phyloP scores from a whole-genome alignment of 805 yeast species.

The Yarrowia bubula region DNA sequence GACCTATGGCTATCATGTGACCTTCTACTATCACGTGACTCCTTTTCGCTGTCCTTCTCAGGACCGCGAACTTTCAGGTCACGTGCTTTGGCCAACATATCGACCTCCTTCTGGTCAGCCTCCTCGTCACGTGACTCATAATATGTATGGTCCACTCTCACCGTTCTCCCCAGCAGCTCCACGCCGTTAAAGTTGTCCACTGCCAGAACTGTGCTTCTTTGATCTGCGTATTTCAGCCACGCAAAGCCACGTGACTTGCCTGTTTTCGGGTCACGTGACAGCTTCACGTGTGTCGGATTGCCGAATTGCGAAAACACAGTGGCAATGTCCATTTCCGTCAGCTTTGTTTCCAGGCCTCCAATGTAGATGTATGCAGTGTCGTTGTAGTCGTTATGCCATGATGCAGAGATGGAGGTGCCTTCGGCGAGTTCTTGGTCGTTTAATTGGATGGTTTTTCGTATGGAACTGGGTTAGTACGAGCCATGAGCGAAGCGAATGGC shows the following conservation, averaged over 20 bases:
- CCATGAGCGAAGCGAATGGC: too few species aligned
- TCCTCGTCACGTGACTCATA: conserved; percentile 41
- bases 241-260: conserved; percentile 75
- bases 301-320: conserved; percentile 88
- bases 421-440: conserved; percentile 66
- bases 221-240: conserved; percentile 78
- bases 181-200: conserved; percentile 84
- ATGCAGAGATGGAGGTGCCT: conserved; percentile 58
- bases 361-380: conserved; percentile 72
- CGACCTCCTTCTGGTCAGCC: not conserved
- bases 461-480: conserved; percentile 6
- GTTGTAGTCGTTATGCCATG: conserved; percentile 86
- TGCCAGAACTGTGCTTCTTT: conserved; percentile 75
- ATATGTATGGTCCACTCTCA: conserved; percentile 71
- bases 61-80: not conserved
- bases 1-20: not conserved
- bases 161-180: conserved; percentile 48
- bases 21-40: not conserved
- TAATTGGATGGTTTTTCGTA: conserved; percentile 35
- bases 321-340: conserved; percentile 73
- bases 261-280: conserved; percentile 62
- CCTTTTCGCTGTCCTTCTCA: not conserved
- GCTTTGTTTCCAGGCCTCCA: conserved; percentile 63
- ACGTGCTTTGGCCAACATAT: not conserved
- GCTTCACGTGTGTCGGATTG: conserved; percentile 69